phyloP scores from a whole-genome alignment of 164 flowering plant genomes.

The Berberis vulgaris region DNA sequence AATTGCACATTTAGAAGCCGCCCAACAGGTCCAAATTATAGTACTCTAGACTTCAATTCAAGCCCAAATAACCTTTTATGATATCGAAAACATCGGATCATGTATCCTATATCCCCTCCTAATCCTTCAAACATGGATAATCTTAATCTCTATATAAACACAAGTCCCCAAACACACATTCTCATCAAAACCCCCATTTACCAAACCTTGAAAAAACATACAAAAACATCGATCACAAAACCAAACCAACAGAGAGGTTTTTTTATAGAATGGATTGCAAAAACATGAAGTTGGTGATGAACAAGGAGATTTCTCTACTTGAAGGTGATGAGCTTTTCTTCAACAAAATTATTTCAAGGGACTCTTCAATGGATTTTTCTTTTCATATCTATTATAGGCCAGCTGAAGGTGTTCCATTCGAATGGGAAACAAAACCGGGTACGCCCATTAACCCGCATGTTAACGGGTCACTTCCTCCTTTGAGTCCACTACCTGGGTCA shows the following conservation, averaged over 20 bases:
- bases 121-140: conserved; percentile 11
- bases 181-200: not conserved
- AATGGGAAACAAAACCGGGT: conserved; percentile 60
- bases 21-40: not conserved
- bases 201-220: not conserved
- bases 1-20: conserved; percentile 10
- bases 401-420: conserved; percentile 43
- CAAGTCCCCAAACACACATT: not conserved
- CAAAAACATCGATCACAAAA: not conserved
- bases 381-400: conserved; percentile 29
- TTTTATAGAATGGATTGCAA: conserved; percentile 11
- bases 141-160: conserved; percentile 3
- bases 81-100: conserved; percentile 15
- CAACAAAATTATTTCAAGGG: conserved; percentile 27
- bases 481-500: conserved; percentile 41
- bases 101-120: conserved; percentile 14
- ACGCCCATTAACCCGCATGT: conserved; percentile 28
- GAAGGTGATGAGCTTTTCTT: conserved; percentile 25
- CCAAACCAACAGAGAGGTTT: not conserved
- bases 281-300: not conserved
- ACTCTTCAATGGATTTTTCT: conserved; percentile 37
- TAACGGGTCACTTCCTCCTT: conserved; percentile 28
- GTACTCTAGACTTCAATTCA: not conserved
- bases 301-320: conserved; percentile 11
- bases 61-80: conserved; percentile 5